Conservation (phyloP, 345 rosid genomes). For the Pseudoturritis turrita region DNA sequence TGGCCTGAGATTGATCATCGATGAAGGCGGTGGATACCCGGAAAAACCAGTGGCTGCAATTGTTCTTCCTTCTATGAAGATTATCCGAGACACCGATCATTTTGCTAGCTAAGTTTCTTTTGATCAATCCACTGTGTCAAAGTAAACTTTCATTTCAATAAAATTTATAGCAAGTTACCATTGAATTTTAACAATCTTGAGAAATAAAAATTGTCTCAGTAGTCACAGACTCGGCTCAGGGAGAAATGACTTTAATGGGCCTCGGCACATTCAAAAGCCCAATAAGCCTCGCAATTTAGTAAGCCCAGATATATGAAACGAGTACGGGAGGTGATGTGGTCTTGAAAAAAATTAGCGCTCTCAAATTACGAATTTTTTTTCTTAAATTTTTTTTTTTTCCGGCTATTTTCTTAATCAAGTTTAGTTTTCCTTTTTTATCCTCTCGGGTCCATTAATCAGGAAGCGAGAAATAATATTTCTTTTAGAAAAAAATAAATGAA, state of each 20-base stretch:
- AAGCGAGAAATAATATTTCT: not conserved
- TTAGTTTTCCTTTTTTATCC: not conserved
- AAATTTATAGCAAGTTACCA: not conserved
- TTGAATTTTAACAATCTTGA: not conserved
- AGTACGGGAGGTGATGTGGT: not conserved
- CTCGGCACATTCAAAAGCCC: not conserved
- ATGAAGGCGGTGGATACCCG: conserved; percentile 75
- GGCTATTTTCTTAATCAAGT: not conserved
- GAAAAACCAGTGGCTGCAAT: conserved; percentile 75
- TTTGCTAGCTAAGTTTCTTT: conserved; percentile 17
- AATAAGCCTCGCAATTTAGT: not conserved
- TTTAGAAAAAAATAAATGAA: not conserved
- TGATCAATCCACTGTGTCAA: not conserved
- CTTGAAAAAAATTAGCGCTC: not conserved
- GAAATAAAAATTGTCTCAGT: not conserved
- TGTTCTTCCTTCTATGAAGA: conserved; percentile 62
- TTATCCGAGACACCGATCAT: conserved; percentile 56
- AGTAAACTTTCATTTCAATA: not conserved
- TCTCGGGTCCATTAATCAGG: not conserved
- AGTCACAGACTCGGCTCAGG: not conserved
- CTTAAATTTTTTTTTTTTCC: too few species aligned
- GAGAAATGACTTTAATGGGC: not conserved
- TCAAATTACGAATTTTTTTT: not conserved
- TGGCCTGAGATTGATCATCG: conserved; percentile 72
- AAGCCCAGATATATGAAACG: not conserved